A percentile compares a stretch with the other conserved stretches of the same genome.
These are phyloP conservation scores for Diaporthe caulivora DNA, from an alignment of 2,329 filamentous ascomycete genomes.

Conservation along the genomic window DNA sequence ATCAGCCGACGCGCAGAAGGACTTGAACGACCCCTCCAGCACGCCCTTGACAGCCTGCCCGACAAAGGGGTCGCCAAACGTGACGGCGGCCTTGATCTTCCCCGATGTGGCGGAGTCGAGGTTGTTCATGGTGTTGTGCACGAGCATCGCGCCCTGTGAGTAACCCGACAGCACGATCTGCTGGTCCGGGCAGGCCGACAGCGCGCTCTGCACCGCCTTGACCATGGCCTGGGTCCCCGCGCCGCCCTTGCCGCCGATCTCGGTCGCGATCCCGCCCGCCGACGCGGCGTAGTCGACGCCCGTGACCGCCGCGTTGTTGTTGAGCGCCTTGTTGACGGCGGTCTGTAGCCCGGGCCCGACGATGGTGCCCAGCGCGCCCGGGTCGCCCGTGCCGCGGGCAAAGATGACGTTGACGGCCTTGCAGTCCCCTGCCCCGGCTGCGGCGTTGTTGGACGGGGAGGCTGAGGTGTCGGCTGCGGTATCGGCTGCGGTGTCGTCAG, in stretches of 20 bases:
- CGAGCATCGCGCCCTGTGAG: conserved; percentile 48
- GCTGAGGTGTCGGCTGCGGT: not conserved
- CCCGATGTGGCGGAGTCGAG: conserved; percentile 33
- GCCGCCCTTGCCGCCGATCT: conserved; percentile 39
- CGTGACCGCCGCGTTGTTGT: conserved; percentile 42
- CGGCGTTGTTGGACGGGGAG: not conserved
- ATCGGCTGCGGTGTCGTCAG: not conserved
- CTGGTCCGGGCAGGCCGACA: conserved; percentile 53
- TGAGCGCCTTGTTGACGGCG: conserved; percentile 38
- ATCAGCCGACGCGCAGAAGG: conserved; percentile 39
- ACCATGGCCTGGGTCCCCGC: conserved; percentile 65
- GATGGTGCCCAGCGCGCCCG: conserved; percentile 44
- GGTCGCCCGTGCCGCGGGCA: conserved; percentile 47
- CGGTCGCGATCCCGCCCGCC: conserved; percentile 41
- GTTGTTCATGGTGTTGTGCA: conserved; percentile 46
- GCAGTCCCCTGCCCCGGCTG: conserved; percentile 27
- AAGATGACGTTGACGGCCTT: conserved; percentile 44
- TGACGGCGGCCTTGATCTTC: conserved; percentile 43
- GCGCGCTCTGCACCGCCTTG: conserved; percentile 43
- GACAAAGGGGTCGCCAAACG: conserved; percentile 46
- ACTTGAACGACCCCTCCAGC: conserved; percentile 19
- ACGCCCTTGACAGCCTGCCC: conserved; percentile 27
- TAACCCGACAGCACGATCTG: conserved; percentile 57
- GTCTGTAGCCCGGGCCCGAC: conserved; percentile 44
- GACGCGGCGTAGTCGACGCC: conserved; percentile 46